Base-by-base conservation (phyloP, 2,329 filamentous ascomycete genomes). In the Cytospora schulzeri region DNA sequence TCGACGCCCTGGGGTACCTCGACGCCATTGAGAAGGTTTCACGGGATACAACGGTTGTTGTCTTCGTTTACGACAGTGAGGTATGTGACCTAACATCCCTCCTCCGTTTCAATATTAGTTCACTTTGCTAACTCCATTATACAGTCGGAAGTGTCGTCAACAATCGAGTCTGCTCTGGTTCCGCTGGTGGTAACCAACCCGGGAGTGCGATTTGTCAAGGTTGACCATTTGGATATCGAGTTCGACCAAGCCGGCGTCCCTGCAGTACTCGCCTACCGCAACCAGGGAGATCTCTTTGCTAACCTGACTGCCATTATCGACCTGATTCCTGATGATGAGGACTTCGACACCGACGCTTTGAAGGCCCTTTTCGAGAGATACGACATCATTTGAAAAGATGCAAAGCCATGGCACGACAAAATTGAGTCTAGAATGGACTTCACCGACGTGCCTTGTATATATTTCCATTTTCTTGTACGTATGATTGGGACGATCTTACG, bases 11-110 rank as follows among this genome's bases (percentile, higher is more conserved):
- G 68, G 95, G 93, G 22, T 99, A 96, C 72, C 84, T 99, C n/a
- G 93, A 98, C 76, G 93, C 94, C 62, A 92, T 98, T 70, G 95
- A 99, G 79, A 95, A 92, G 78, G 92, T 94, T 5, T 83, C 88
- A 48, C 79, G 88, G 56, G 91, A 94, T 55, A 94, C 92, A 0
- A 85, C 91, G 4, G 93, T 98, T 2, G 90, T 97, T 2, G 95
- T 99, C 31, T 96, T 94, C 78, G 93, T 99, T 69, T 95, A 93
- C 76, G 93, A 97, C 73, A 85, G 91, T 67, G 85, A 91, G 81
- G 93, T 96, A 85, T 75, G 87, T 78, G 58, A 60, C 58, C 31
- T 29, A 41, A 22, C 55, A 57, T 61, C 48, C 51, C 26, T n/a
- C 41, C 12, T 31, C 29, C 9, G 29, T n/a, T n/a, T 15, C 3